Percentiles rank a stretch among this genome's conserved stretches.
phyloP scores from a whole-genome alignment of 129 eudicot genomes.

The Oenanthe sinensis region DNA sequence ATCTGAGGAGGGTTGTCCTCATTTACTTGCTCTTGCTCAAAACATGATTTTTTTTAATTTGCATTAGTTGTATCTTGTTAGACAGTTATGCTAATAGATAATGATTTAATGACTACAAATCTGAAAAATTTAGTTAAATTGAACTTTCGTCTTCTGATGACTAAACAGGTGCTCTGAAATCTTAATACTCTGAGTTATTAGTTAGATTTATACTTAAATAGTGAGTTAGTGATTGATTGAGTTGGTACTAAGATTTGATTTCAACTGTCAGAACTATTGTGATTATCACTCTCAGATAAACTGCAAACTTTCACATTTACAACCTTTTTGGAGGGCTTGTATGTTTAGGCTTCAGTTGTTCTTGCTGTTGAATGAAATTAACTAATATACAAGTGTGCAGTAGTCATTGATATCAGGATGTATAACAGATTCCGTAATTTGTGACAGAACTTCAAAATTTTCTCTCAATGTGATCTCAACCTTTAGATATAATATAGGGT shows the following conservation, averaged over 20 bases:
- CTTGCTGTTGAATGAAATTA: no score
- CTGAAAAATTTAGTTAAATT: background rate
- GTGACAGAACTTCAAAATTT: background rate
- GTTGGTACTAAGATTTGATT: background rate
- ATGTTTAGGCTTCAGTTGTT: background rate
- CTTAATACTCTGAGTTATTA: background rate
- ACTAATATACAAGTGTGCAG: background rate
- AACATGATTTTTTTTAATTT: background rate
- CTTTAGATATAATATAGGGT: background rate
- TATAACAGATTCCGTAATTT: background rate
- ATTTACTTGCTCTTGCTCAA: background rate
- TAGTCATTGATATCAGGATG: background rate
- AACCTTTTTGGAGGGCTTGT: background rate
- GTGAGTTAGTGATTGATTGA: background rate
- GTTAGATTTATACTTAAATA: background rate
- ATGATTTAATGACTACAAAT: background rate
- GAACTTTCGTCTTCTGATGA: background rate
- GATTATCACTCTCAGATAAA: background rate
- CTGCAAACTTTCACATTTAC: background rate
- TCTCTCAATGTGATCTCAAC: background rate
- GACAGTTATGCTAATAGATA: background rate
- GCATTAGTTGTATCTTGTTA: background rate
- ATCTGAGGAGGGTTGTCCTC: background rate
- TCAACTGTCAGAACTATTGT: background rate
- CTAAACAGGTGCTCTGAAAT: background rate